Evolutionary conservation across 2,329 filamentous ascomycete genomes (phyloP).

Genomic region (Alternaria novae-zelandiae): DNA sequence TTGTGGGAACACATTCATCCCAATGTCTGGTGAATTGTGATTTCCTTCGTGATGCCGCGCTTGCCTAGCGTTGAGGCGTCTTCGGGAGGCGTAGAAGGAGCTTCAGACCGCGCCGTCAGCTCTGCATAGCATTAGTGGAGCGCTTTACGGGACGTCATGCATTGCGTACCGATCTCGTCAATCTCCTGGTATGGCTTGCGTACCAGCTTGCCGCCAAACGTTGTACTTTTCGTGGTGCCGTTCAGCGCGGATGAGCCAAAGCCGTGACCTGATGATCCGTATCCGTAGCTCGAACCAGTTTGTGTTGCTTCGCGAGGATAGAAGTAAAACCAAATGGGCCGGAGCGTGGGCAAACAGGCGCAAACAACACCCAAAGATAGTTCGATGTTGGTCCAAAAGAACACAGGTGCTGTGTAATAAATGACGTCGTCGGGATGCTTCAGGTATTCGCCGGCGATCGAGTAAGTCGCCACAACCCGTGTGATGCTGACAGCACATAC

Average conservation of each 20-base stretch:
- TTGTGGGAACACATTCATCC: not conserved
- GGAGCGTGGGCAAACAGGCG: slow-evolving; percentile 32
- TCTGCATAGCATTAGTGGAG: slow-evolving; percentile 11
- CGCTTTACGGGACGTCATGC: not conserved
- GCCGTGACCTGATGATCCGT: slow-evolving; percentile 18
- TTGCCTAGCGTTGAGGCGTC: slow-evolving; percentile 4
- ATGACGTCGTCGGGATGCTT: slow-evolving; percentile 28
- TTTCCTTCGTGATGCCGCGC: slow-evolving; percentile 17
- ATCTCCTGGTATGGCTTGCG: slow-evolving; percentile 27
- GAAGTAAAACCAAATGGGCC: slow-evolving; percentile 33
- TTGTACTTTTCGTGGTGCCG: slow-evolving; percentile 15
- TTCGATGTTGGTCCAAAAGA: slow-evolving; percentile 42
- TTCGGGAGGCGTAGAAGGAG: slow-evolving; percentile 9
- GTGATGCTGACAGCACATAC: slow-evolving; percentile 31
- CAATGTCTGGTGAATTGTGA: slow-evolving; percentile 23
- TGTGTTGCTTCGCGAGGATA: slow-evolving; percentile 15
- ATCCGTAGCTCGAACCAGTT: slow-evolving; percentile 15
- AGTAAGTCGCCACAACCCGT: slow-evolving; percentile 24
- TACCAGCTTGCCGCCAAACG: slow-evolving; percentile 13
- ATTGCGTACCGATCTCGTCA: slow-evolving; percentile 22
- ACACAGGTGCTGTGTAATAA: slow-evolving; percentile 34
- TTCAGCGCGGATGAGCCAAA: slow-evolving; percentile 20
- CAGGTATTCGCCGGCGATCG: slow-evolving; percentile 26
- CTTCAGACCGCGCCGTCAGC: slow-evolving; percentile 17
- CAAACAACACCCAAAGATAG: slow-evolving; percentile 33